Base-by-base conservation (phyloP, 345 rosid species). In the Camelina neglecta region DNA sequence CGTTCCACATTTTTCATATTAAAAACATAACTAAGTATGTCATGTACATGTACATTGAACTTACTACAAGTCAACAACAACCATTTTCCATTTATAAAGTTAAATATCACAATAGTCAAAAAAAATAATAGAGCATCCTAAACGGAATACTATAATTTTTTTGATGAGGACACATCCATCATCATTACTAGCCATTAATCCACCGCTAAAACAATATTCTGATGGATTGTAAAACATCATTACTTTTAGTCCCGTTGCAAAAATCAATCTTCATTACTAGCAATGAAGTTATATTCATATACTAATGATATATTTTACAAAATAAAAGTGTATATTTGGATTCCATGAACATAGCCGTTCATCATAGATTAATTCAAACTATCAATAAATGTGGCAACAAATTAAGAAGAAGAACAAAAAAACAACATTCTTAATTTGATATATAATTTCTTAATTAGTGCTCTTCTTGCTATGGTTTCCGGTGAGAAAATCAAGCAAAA, bases 401-500 rank as follows among this genome's bases (percentile, higher is more conserved):
- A 56, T 16, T 7, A 77, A 65, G 29, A 18, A 36, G 4, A 65
- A 50, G 16, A 1, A 59, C 0, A 12, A 61, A 23, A 42, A 60
- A 15, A 15, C 1, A 47, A 65, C 54, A 58, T 39, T 65, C 35
- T 44, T 45, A 54, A 33, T 39, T 29, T 41, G 29, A 38, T 26
- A 47, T 11, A 42, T 21, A 18, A n/a, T 7, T 39, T 16, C 29
- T 66, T 65, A 41, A 29, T 60, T 23, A 58, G 10, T 58, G 6
- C 4, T 72, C 10, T 73, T 72, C 36, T 73, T 73, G 74, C 18
- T 67, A 21, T 50, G 4, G 64, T 78, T 72, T 51, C 29, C 35
- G 24, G 64, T 24, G 45, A 78, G 65, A 78, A 78, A 78, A 67
- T 78, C 69, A 67, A 78, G 36, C 74, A 78, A 78, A 51, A 78